Conservation (phyloP, 139 green algal genomes). For the Haematococcus sp. region DNA sequence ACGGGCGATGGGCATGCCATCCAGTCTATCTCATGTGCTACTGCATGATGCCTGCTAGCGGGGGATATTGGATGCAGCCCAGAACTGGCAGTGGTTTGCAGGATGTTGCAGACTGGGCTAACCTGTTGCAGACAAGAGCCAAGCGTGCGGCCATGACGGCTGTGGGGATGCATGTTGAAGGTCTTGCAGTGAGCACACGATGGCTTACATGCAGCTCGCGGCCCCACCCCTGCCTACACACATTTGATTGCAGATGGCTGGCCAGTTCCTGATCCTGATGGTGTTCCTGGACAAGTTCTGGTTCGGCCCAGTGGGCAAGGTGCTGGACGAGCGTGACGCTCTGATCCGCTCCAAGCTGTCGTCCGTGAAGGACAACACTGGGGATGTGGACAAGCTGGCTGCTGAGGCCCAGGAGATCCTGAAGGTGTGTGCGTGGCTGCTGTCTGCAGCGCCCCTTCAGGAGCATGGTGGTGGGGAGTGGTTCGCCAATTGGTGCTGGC, state of each 20-base stretch:
- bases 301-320: constrained; percentile 84
- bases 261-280: constrained; percentile 87
- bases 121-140: too few species aligned
- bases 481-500: too few species aligned
- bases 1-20: too few species aligned
- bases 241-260: constrained; percentile 67
- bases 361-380: constrained; percentile 68
- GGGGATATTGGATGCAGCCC: constrained; percentile 31
- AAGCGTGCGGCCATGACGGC: neutral
- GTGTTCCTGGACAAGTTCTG: constrained; percentile 93
- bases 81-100: neutral
- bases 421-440: constrained; percentile 23
- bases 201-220: neutral
- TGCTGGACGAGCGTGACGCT: constrained; percentile 83
- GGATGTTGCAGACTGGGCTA: too few species aligned
- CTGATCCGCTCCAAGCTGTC: constrained; percentile 74
- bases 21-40: neutral
- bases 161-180: neutral
- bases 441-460: too few species aligned
- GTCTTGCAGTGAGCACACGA: neutral
- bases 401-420: constrained; percentile 58
- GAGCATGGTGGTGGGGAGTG: too few species aligned
- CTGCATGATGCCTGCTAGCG: constrained; percentile 1
- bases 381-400: constrained; percentile 38
- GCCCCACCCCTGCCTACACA: neutral